Conservation (phyloP, 163 green algal genomes). For the Scenedesmus sp. region DNA sequence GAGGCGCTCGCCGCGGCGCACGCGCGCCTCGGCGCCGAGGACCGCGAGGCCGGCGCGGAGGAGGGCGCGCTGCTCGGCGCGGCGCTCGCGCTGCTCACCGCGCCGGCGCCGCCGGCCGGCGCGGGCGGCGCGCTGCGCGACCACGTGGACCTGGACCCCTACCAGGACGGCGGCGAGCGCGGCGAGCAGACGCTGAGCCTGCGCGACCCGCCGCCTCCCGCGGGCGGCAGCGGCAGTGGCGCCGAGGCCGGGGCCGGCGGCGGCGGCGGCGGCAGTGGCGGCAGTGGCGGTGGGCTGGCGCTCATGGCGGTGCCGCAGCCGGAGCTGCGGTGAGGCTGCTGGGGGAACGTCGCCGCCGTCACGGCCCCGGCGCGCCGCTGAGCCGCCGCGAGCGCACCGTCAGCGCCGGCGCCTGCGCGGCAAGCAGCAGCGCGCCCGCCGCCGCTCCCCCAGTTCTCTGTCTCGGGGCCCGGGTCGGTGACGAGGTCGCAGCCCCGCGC, state of each 20-base stretch:
- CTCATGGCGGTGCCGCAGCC: conserved; percentile 39
- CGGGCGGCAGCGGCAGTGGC: conserved; percentile 17
- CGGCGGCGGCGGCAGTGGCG: neutral
- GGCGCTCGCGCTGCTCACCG: conserved; percentile 1
- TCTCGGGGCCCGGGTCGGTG: too few relatives aligned
- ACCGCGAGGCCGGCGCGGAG: conserved; percentile 51
- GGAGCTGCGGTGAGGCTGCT: conserved; percentile 34
- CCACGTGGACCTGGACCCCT: conserved; percentile 41
- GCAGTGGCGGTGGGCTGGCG: too few relatives aligned
- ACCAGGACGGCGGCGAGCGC: conserved; percentile 22
- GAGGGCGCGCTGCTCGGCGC: conserved; percentile 41
- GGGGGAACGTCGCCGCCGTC: neutral
- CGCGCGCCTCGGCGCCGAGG: conserved; percentile 41
- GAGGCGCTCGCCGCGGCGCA: conserved; percentile 42
- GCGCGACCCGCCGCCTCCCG: neutral
- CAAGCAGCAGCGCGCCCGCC: too few relatives aligned
- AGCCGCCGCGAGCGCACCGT: too few relatives aligned
- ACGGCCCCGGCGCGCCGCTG: too few relatives aligned
- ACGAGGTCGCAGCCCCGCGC: too few relatives aligned
- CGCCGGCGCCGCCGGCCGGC: neutral
- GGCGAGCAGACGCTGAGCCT: conserved; percentile 23
- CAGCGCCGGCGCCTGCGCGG: too few relatives aligned
- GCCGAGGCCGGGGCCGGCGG: neutral
- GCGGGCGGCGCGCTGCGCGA: conserved; percentile 4
- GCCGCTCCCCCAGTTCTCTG: too few relatives aligned